A percentile compares a stretch with the other conserved stretches of the same genome.
phyloP scores from a whole-genome alignment of 2,329 filamentous ascomycete species.

The Fusarium goolgardi region DNA sequence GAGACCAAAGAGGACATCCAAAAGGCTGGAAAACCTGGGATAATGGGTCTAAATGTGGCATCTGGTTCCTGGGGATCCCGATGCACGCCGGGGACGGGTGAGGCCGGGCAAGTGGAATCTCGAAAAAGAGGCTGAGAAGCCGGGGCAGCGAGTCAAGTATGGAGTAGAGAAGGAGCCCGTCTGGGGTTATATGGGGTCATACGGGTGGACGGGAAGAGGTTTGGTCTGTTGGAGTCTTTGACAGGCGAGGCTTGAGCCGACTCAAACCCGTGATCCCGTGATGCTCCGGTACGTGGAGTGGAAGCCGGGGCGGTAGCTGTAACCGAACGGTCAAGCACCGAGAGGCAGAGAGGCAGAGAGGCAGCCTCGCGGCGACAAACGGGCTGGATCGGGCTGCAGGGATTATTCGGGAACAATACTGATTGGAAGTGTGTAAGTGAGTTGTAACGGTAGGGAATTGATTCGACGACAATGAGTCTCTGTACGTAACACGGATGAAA shows the following conservation, averaged over 20 bases:
- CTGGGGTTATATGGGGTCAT: conserved; percentile 37
- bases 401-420: conserved; percentile 34
- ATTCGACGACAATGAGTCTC: conserved; percentile 22
- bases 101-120: conserved; percentile 44
- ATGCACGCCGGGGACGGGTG: conserved; percentile 44
- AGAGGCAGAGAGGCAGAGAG: conserved; percentile 6
- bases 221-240: conserved; percentile 18
- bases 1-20: conserved; percentile 22
- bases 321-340: conserved; percentile 45
- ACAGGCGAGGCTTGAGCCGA: conserved; percentile 44
- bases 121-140: conserved; percentile 46
- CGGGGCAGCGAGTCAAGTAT: conserved; percentile 37
- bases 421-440: conserved; percentile 28
- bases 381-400: conserved; percentile 45
- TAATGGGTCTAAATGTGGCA: conserved; percentile 31
- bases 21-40: conserved; percentile 13
- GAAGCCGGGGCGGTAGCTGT: conserved; percentile 41
- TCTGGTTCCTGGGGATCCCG: conserved; percentile 48
- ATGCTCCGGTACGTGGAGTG: conserved; percentile 48
- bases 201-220: conserved; percentile 30
- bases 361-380: conserved; percentile 34
- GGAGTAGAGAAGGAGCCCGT: conserved; percentile 34
- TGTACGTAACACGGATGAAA: conserved; percentile 24
- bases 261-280: conserved; percentile 48
- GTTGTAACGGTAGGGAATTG: conserved; percentile 15